Evolutionary conservation across 2,329 filamentous ascomycete species (phyloP).

Genomic region (Huntiella omanensis): DNA sequence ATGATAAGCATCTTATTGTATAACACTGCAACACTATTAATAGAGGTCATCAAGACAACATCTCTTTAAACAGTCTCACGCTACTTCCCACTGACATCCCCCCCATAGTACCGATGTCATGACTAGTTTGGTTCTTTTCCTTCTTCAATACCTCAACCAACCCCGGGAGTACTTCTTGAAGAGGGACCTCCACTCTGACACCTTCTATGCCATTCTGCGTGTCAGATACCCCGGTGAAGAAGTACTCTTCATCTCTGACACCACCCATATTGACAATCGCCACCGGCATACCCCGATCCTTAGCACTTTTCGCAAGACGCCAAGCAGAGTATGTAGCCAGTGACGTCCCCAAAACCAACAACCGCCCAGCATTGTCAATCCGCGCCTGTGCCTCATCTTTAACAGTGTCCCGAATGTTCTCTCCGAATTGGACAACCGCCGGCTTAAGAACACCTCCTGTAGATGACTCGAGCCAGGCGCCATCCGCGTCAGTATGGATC

Average conservation of each 20-base stretch:
- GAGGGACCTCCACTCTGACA: constrained; percentile 38
- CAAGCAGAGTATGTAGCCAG: constrained; percentile 91
- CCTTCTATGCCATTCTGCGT: constrained; percentile 31
- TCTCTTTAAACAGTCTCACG: constrained; percentile 34
- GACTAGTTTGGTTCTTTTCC: neutral
- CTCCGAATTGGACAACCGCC: constrained; percentile 90
- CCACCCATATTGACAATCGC: constrained; percentile 79
- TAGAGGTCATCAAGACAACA: constrained; percentile 30
- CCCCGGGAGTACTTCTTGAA: constrained; percentile 36
- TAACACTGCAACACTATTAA: constrained; percentile 12
- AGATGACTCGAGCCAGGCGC: constrained; percentile 46
- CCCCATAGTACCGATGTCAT: neutral
- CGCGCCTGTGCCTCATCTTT: constrained; percentile 63
- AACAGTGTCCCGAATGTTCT: constrained; percentile 52
- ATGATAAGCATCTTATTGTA: constrained; percentile 10
- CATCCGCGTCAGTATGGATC: constrained; percentile 54
- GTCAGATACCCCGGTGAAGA: constrained; percentile 40
- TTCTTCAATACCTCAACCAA: constrained; percentile 30
- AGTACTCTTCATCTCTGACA: constrained; percentile 56
- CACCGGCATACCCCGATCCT: constrained; percentile 67
- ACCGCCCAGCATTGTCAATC: constrained; percentile 53
- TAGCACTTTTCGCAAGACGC: constrained; percentile 68
- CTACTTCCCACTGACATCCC: constrained; percentile 13
- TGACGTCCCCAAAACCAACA: constrained; percentile 74
- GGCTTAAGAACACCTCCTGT: constrained; percentile 75